Evolutionary conservation across 1,284 basidiomycete genomes (phyloP).

Genomic region (Uromyces viciae-fabae): DNA sequence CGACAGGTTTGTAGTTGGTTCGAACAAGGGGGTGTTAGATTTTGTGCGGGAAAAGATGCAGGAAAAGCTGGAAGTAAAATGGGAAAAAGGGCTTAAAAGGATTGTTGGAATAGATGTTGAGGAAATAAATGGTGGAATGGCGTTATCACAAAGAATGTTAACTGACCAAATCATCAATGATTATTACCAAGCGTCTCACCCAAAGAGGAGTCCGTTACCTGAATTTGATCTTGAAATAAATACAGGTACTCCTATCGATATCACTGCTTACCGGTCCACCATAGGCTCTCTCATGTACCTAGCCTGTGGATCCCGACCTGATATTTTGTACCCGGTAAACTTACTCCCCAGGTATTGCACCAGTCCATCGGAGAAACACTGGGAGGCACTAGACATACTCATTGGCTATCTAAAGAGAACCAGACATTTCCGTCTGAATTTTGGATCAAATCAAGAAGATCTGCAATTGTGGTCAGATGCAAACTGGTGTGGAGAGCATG

Average conservation of each 20-base stretch:
- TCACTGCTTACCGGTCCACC: background rate
- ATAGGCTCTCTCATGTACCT: background rate
- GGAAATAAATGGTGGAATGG: background rate
- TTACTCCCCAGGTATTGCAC: background rate
- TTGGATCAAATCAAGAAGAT: background rate
- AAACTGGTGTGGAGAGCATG: background rate
- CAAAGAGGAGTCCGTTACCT: background rate
- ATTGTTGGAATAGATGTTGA: background rate
- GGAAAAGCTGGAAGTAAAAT: background rate
- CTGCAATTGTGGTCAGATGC: background rate
- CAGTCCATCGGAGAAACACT: background rate
- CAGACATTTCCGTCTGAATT: background rate
- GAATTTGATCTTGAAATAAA: background rate
- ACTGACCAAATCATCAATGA: background rate
- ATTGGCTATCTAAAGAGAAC: background rate
- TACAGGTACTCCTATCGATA: background rate
- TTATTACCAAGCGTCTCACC: background rate
- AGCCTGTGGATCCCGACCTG: background rate
- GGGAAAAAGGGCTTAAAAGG: background rate
- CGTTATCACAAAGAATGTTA: background rate
- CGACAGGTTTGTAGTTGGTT: background rate
- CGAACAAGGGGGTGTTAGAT: background rate
- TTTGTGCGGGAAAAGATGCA: background rate
- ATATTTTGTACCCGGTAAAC: slow-evolving; percentile 9
- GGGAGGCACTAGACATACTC: background rate